A percentile compares a stretch with the other conserved stretches of the same genome.
Evolutionary conservation across 208 protist species (phyloP).

Genomic region (Sergeia podlipaevii): DNA sequence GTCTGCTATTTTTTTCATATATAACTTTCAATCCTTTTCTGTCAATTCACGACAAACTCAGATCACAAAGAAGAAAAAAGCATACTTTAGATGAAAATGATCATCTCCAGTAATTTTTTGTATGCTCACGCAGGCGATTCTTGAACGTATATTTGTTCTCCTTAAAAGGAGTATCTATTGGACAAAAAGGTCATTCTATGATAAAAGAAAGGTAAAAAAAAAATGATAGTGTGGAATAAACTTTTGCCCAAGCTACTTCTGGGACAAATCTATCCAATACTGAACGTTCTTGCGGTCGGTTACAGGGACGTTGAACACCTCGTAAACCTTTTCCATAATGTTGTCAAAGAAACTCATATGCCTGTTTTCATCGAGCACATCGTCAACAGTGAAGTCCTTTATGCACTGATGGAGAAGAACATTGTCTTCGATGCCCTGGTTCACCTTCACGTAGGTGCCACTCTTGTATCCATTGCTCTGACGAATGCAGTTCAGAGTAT

Average conservation of each 20-base stretch:
- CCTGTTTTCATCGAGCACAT: constrained; percentile 44
- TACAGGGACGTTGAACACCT: constrained; percentile 68
- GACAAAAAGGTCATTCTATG: neutral
- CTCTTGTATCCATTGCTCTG: constrained; percentile 88
- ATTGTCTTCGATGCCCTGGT: constrained; percentile 88
- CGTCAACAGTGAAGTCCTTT: constrained; percentile 44
- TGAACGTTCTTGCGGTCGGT: constrained; percentile 36
- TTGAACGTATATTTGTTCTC: neutral
- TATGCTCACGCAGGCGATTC: neutral
- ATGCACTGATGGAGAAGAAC: constrained; percentile 87
- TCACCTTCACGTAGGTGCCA: constrained; percentile 87
- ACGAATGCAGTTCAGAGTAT: constrained; percentile 88
- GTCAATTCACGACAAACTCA: too few species aligned
- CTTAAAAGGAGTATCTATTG: neutral
- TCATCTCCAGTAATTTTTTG: too few species aligned
- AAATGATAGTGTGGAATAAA: neutral
- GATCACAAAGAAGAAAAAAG: constrained; percentile 1
- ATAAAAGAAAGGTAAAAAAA: constrained; percentile 6
- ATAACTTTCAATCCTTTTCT: too few species aligned
- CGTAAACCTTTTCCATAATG: constrained; percentile 82
- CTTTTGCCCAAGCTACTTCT: constrained; percentile 11
- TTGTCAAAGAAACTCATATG: constrained; percentile 50
- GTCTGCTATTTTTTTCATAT: too few species aligned
- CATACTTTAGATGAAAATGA: neutral
- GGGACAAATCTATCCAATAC: constrained; percentile 42